Evolutionary conservation across 768 basidiomycete genomes (phyloP), one percentile per base, ranked within the genome.

Genomic region (Cyathus striatus): DNA sequence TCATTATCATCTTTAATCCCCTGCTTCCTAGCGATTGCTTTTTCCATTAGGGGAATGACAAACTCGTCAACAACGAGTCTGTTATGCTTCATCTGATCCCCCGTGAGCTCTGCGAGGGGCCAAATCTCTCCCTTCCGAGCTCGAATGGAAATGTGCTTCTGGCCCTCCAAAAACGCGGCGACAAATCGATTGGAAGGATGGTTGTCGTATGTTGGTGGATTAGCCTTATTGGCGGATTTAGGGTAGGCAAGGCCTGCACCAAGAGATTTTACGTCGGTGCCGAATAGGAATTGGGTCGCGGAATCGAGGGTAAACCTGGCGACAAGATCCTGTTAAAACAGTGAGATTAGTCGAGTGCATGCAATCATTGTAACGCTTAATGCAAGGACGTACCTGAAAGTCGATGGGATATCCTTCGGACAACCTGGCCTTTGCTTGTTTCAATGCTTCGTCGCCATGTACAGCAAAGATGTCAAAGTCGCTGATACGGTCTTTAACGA

Each of bases 401-500:
- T n/a, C n/a, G n/a, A n/a, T n/a, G n/a, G n/a, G n/a, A n/a, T 72
- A 62, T 2, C 77, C 79, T 17, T 63, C 58, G 4, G 52, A 43
- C 22, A 78, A 64, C 6, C 79, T 66, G 3, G 54, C 55, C 37
- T 69, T 71, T 38, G 76, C 65, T 36, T 68, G 57, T 3, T 55
- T 50, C 17, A 83, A 58, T 0, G 70, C 68, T 21, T 72, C 60
- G 26, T 70, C 68, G 3, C 78, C 68, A 30, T 82, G 76, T 14
- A 68, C 62, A 44, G 75, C 78, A 50, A 82, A 81, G 30, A 76
- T 73, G 18, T 81, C 76, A 44, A 81, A 83, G 52, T 81, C 73
- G 33, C 70, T 73, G 23, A 81, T 73, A 40, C 71, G 62, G n/a
- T n/a, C n/a, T n/a, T n/a, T n/a, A n/a, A n/a, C n/a, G n/a, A n/a